Evolutionary conservation across 108 stramenopile genomes (phyloP).

Genomic region (Fragilariopsis cylindrus): DNA sequence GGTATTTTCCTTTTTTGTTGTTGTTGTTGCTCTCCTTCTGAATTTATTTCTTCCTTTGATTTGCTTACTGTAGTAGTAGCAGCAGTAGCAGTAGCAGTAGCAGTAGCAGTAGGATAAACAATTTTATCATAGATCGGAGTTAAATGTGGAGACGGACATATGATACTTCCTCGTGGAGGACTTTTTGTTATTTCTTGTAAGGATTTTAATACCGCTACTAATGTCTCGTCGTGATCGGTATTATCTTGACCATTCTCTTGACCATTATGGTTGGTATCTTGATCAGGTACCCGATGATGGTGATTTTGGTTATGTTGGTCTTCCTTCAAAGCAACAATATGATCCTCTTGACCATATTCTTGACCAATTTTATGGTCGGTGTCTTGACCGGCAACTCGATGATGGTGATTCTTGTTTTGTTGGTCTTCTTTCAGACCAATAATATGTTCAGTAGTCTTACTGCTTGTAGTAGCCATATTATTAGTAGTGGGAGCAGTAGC

Average conservation of each 20-base stretch:
- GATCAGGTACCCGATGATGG: background rate
- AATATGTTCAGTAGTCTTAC: too few relatives aligned
- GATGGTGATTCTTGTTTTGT: too few relatives aligned
- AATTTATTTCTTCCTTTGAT: too few relatives aligned
- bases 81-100: too few relatives aligned
- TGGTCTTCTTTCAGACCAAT: too few relatives aligned
- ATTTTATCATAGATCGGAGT: conserved; percentile 22
- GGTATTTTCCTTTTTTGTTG: conserved; percentile 1
- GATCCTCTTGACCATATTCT: too few relatives aligned
- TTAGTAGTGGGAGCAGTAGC: background rate
- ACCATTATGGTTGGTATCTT: background rate
- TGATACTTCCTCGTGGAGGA: conserved; percentile 9
- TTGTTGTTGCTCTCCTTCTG: background rate
- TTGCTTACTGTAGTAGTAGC: background rate
- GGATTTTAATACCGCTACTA: background rate
- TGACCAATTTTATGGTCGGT: too few relatives aligned
- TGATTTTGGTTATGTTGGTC: background rate
- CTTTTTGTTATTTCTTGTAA: conserved; percentile 9
- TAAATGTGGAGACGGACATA: conserved; percentile 10
- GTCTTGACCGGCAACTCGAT: too few relatives aligned
- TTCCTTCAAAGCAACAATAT: too few relatives aligned
- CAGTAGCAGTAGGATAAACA: background rate
- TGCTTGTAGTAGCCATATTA: background rate
- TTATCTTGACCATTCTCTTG: background rate
- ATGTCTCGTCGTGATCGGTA: background rate